Evolutionary conservation across 257 asterid genomes (phyloP).

Genomic region (Ilex aquifolium): DNA sequence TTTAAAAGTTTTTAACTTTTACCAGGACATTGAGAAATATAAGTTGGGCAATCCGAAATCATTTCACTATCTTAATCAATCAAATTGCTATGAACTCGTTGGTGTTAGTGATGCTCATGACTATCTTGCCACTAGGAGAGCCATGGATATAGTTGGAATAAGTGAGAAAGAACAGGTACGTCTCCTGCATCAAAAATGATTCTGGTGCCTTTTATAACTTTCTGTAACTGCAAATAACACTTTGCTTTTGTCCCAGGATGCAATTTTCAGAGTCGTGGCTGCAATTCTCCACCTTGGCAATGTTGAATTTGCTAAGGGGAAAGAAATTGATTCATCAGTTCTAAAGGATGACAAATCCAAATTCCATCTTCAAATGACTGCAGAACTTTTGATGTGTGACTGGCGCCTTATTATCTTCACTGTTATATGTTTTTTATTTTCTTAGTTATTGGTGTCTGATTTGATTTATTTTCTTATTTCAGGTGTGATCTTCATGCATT

Average conservation of each 20-base stretch:
- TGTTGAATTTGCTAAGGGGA: conserved; percentile 67
- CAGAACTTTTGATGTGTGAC: conserved; percentile 88
- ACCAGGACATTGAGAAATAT: conserved; percentile 79
- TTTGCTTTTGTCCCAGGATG: conserved; percentile 52
- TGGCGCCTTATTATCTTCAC: conserved; percentile 7
- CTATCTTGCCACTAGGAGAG: conserved; percentile 93
- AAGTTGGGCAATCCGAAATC: conserved; percentile 79
- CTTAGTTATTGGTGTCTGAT: conserved; percentile 13
- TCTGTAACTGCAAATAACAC: conserved; percentile 10
- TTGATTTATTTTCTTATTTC: conserved; percentile 13
- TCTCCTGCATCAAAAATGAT: conserved; percentile 14
- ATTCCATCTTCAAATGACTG: conserved; percentile 75
- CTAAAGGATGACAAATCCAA: conserved; percentile 86
- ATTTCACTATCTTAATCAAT: conserved; percentile 84
- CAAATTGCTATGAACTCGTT: conserved; percentile 76
- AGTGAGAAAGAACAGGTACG: conserved; percentile 84
- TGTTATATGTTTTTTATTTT: conserved; percentile 9
- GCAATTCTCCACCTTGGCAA: conserved; percentile 94
- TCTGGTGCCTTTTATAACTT: conserved; percentile 3
- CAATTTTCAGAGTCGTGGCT: conserved; percentile 97
- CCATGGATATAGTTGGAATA: conserved; percentile 97
- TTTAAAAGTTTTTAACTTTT: conserved; percentile 24
- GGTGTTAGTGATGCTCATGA: conserved; percentile 90
- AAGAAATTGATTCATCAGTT: conserved; percentile 78
- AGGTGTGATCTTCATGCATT: conserved; percentile 76